Evolutionary conservation across 139 green algal genomes (phyloP), one percentile per base, ranked within the genome.

Genomic region (Gonium pectorale): DNA sequence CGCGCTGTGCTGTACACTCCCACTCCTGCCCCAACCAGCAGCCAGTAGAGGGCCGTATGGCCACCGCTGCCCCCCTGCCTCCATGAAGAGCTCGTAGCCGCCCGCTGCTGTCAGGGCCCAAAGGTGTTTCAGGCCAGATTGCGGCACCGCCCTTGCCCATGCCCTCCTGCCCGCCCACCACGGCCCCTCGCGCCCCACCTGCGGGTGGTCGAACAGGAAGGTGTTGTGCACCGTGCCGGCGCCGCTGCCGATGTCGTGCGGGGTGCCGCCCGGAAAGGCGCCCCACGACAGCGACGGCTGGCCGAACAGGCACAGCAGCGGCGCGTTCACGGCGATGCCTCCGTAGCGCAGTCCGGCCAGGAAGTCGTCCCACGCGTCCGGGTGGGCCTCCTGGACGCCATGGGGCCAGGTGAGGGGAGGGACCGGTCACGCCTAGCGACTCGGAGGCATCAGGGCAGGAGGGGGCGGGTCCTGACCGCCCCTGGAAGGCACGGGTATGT

Each of bases 201-300:
- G 68, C 3, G 90, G 60, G 78, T 96, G 67, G 79, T 97, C 95
- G 52, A 95, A 91, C 60, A 98, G 78, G 67, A 90, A 62, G 0
- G 94, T 96, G 91, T 98, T 98, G 91, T 98, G 95, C 46, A 96
- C 92, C 26, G 90, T 87, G 67, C 93, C 92, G 40, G 94, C 92
- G 35, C 96, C 95, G 31, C 87, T 92, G 35, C 90, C 86, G 22
- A 96, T 94, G 88, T 94, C 89, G 86, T 92, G 81, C 52, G 70
- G 31, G 2, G 77, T 75, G 59, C 84, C 83, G 49, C 91, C 94
- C 19, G 93, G 90, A 64, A 88, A 97, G 4, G 87, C 95, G 3
- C 95, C 95, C 95, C 95, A 98, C 8, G 88, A 66, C 41, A 96
- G 81, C 13, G 66, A 54, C 3, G 89, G 86, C 44, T 93, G 69